These are phyloP conservation scores for Eucalyptus lansdowneana DNA, from an alignment of 345 rosid genomes.

Conservation along the genomic window DNA sequence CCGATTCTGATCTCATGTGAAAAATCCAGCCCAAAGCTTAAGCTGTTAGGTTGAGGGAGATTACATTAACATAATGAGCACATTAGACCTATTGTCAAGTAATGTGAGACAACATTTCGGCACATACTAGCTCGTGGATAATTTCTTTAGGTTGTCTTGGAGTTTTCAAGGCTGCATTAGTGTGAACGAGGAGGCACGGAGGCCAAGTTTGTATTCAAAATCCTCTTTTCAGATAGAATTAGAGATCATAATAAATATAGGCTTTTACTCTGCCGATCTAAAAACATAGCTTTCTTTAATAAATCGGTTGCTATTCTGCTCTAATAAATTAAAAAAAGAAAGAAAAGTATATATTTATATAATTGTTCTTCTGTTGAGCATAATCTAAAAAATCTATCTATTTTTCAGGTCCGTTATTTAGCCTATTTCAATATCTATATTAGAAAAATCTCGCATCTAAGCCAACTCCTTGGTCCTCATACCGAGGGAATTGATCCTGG, in stretches of 20 bases:
- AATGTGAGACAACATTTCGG: not conserved
- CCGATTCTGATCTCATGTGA: not conserved
- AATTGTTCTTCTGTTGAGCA: not conserved
- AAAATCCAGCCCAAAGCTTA: not conserved
- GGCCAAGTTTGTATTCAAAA: not conserved
- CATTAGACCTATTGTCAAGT: not conserved
- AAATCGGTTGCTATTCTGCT: not conserved
- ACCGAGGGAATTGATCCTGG: not conserved
- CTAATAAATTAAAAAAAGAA: not conserved
- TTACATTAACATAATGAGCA: not conserved
- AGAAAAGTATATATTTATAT: no score
- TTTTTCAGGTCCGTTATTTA: not conserved
- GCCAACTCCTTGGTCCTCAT: not conserved
- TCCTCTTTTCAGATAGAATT: not conserved
- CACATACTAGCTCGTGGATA: not conserved
- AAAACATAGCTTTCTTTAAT: not conserved
- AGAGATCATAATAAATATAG: not conserved
- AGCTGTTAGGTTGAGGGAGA: not conserved
- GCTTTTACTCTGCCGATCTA: not conserved
- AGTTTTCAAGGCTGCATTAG: no score
- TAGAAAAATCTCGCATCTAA: not conserved
- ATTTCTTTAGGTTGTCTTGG: no score
- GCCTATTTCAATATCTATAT: not conserved
- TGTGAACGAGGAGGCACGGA: not conserved
- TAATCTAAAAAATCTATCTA: not conserved